These are phyloP conservation scores for Arabidopsis suecica DNA, from an alignment of 345 rosid genomes.

Conservation along the genomic window DNA sequence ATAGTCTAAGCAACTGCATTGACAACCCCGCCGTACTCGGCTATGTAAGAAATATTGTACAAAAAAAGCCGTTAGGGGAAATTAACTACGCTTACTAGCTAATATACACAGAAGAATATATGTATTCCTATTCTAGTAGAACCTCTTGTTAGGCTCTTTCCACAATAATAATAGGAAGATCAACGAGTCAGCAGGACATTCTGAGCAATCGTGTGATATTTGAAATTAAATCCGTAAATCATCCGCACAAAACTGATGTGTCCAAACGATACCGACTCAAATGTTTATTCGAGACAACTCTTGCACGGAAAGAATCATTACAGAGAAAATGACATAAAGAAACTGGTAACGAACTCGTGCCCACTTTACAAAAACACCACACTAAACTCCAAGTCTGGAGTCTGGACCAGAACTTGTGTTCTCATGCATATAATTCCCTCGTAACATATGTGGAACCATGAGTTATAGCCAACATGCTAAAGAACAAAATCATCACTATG, in stretches of 20 bases:
- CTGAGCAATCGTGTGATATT: constrained; percentile 1
- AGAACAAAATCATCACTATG: constrained; percentile 37
- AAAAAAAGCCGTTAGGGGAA: no score
- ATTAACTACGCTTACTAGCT: no score
- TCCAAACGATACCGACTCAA: constrained; percentile 27
- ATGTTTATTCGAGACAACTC: constrained; percentile 18
- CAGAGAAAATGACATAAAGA: constrained; percentile 41
- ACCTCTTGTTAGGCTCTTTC: not conserved
- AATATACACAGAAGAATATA: no score
- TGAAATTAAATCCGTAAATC: not conserved
- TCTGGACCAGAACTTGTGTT: constrained; percentile 33
- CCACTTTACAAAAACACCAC: constrained; percentile 42
- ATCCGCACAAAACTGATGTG: constrained; percentile 22
- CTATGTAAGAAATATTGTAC: no score
- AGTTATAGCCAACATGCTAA: constrained; percentile 29
- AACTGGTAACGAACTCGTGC: constrained; percentile 42
- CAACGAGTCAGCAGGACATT: constrained; percentile 18
- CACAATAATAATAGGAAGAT: not conserved
- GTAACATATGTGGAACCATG: constrained; percentile 39
- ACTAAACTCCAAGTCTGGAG: constrained; percentile 38
- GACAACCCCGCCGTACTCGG: no score
- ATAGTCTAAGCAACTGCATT: no score
- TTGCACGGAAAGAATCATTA: constrained; percentile 44
- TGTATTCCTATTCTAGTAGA: no score
- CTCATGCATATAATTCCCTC: constrained; percentile 32